Base-by-base conservation (phyloP, 768 basidiomycete genomes). In the Leccinum broughii region DNA sequence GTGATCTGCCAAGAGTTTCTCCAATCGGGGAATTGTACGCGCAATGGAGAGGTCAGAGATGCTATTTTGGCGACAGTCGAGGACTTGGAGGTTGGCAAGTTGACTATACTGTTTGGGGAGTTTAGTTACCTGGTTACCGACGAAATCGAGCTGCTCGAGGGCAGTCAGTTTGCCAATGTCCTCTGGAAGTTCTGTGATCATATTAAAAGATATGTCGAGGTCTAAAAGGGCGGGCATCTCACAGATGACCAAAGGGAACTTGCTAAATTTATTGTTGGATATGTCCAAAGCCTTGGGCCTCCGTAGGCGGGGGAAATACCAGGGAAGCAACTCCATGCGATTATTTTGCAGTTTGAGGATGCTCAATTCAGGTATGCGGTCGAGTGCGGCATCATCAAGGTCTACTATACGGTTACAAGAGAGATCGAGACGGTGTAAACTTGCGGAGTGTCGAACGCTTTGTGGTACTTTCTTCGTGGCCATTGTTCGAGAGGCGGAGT, bases 151-250 rank as follows among this genome's bases (percentile, higher is more conserved):
- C 15, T 83, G 78, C 65, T 93, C 86, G 48, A 98, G 82, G 4
- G 82, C 78, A 28, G 72, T 73, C 55, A 98, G 79, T 35, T 82
- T 76, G 1, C 90, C 90, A 48, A 98, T 85, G 49, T 88, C 85
- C 41, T 90, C 85, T 0, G 95, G 95, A 2, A 98, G 81, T 53
- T 87, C 84, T 0, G 83, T 80, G 59, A 98, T 87, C 72, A 82
- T 85, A 78, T 99, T 99, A 81, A 98, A 98, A 0, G 97, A 98
- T 41, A 97, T 80, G 68, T 98, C 95, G 20, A 99, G 85, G 66
- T 95, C 92, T 37, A 82, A 77, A 20, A 99, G 83, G 20, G 77
- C 81, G 5, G 78, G 74, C 68, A 98, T 84, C 61, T 88, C 79
- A 71, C 84, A 86, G 26, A 99, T 83, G 35, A 90, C 90, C 0